Evolutionary conservation across 495 filamentous ascomycete species (phyloP).

Genomic region (Eremomyces bilateralis): DNA sequence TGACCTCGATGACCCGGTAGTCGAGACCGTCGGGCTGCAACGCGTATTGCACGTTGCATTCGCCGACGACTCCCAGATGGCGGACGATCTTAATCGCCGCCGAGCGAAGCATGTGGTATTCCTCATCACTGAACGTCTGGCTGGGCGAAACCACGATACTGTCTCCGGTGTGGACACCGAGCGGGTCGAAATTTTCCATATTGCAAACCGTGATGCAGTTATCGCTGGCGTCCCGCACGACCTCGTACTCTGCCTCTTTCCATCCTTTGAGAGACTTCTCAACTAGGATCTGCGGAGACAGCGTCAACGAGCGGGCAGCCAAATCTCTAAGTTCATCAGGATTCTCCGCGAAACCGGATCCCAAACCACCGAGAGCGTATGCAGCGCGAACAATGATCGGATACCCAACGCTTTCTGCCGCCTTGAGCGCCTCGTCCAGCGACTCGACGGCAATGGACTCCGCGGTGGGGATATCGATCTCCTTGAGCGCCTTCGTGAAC

Average conservation of each 20-base stretch:
- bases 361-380: constrained; percentile 85
- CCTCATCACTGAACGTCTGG: constrained; percentile 89
- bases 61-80: constrained; percentile 88
- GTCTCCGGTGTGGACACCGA: constrained; percentile 95
- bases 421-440: constrained; percentile 73
- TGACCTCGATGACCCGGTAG: constrained; percentile 98
- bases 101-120: constrained; percentile 97
- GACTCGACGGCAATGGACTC: constrained; percentile 82
- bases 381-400: constrained; percentile 94
- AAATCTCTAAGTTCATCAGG: constrained; percentile 80
- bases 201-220: constrained; percentile 99
- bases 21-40: constrained; percentile 91
- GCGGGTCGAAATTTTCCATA: constrained; percentile 99
- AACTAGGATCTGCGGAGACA: constrained; percentile 92
- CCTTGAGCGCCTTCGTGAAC: constrained; percentile 73
- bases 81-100: constrained; percentile 98
- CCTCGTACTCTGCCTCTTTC: constrained; percentile 99
- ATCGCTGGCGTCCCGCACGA: constrained; percentile 84
- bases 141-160: constrained; percentile 96
- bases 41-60: constrained; percentile 98
- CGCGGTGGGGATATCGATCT: constrained; percentile 94
- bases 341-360: constrained; percentile 92
- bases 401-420: constrained; percentile 73
- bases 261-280: constrained; percentile 99
- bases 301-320: constrained; percentile 74